Percentiles rank a stretch among this genome's conserved stretches.
phyloP scores from a whole-genome alignment of 2,329 filamentous ascomycete species.

The Alternaria alternata region DNA sequence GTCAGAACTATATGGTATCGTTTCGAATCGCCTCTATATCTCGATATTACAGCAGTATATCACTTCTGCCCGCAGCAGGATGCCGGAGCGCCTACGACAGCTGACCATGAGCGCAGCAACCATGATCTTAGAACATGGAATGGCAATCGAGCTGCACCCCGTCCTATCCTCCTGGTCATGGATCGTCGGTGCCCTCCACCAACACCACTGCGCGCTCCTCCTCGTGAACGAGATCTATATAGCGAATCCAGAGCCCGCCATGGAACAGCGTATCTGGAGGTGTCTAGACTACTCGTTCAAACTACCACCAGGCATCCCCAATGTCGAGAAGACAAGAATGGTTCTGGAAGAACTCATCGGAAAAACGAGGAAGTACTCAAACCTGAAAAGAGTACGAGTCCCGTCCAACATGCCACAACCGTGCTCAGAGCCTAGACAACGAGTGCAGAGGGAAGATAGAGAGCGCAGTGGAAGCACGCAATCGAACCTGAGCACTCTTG shows the following conservation, averaged over 20 bases:
- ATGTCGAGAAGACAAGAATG: conserved; percentile 65
- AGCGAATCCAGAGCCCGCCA: conserved; percentile 62
- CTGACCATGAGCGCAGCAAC: conserved; percentile 70
- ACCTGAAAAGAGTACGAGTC: conserved; percentile 65
- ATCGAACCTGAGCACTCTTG: neutral
- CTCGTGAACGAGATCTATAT: conserved; percentile 73
- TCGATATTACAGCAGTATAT: conserved; percentile 75
- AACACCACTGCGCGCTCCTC: conserved; percentile 75
- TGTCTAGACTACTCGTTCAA: conserved; percentile 77
- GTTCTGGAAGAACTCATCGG: conserved; percentile 70
- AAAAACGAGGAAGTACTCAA: conserved; percentile 67
- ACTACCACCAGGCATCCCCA: conserved; percentile 61
- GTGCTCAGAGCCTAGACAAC: conserved; percentile 37
- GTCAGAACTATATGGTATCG: conserved; percentile 69
- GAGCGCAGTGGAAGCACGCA: conserved; percentile 15
- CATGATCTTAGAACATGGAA: conserved; percentile 62
- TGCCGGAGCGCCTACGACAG: conserved; percentile 70
- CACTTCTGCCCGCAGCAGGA: conserved; percentile 53
- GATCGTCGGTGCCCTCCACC: conserved; percentile 75
- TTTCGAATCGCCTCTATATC: conserved; percentile 69
- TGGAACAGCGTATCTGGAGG: conserved; percentile 73
- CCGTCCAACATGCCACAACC: conserved; percentile 55
- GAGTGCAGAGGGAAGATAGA: conserved; percentile 9
- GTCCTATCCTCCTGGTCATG: conserved; percentile 69
- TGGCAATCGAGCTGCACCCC: conserved; percentile 62